Conservation (phyloP, 306 rosid genomes). For the Cercis canadensis region DNA sequence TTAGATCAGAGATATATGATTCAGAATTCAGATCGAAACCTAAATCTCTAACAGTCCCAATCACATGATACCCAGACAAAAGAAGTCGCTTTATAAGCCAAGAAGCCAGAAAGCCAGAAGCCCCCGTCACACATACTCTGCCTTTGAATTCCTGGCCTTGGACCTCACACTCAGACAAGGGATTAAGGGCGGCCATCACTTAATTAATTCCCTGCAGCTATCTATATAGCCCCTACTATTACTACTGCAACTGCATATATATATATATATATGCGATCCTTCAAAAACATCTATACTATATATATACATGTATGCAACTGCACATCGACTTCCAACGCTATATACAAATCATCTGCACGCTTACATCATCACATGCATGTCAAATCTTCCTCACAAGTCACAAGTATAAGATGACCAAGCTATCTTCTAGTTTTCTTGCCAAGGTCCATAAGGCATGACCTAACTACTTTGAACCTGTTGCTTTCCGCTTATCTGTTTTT, state of each 20-base stretch:
- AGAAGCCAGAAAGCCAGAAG: conserved; percentile 89
- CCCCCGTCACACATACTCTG: conserved; percentile 85
- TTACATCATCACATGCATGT: background rate
- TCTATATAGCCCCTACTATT: background rate
- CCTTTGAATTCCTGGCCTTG: conserved; percentile 47
- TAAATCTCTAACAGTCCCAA: conserved; percentile 81
- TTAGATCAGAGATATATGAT: too few relatives aligned
- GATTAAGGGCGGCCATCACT: background rate
- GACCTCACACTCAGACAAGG: background rate
- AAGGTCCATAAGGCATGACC: background rate
- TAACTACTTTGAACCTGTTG: too few relatives aligned
- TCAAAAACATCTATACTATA: background rate
- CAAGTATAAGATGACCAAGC: conserved; percentile 38
- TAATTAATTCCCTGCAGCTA: too few relatives aligned
- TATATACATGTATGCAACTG: too few relatives aligned
- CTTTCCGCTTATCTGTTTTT: too few relatives aligned
- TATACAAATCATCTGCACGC: background rate
- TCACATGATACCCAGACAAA: conserved; percentile 70
- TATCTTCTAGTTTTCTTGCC: conserved; percentile 5
- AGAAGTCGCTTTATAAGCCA: conserved; percentile 84
- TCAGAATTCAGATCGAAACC: too few relatives aligned
- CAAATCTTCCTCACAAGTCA: background rate
- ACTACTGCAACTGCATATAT: background rate
- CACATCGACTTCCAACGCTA: background rate
- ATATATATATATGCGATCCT: background rate